Evolutionary conservation across 2,329 filamentous ascomycete genomes (phyloP).

Genomic region (Claviceps digitariae): DNA sequence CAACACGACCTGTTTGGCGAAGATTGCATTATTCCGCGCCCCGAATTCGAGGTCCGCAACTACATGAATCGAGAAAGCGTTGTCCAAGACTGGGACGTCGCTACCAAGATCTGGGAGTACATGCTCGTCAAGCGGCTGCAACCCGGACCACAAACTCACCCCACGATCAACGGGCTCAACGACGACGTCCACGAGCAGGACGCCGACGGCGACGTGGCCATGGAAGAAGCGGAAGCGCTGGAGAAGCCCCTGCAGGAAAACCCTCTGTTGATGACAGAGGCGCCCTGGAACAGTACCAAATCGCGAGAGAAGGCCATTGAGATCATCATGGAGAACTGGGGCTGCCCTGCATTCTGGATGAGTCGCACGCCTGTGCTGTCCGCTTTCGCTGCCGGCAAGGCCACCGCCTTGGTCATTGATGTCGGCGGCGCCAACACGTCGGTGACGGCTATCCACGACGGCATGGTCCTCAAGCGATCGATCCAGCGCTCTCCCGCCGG

Average conservation of each 20-base stretch:
- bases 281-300: slow-evolving; percentile 81
- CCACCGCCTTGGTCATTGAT: slow-evolving; percentile 84
- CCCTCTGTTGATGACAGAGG: slow-evolving; percentile 85
- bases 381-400: slow-evolving; percentile 84
- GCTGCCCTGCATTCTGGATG: slow-evolving; percentile 86
- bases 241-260: slow-evolving; percentile 81
- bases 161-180: slow-evolving; percentile 67
- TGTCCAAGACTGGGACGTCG: slow-evolving; percentile 94
- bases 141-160: slow-evolving; percentile 54
- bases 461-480: slow-evolving; percentile 83
- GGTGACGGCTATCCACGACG: slow-evolving; percentile 85
- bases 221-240: slow-evolving; percentile 37
- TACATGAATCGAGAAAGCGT: slow-evolving; percentile 81
- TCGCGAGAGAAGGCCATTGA: slow-evolving; percentile 89
- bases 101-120: slow-evolving; percentile 82
- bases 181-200: slow-evolving; percentile 49
- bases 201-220: slow-evolving; percentile 44
- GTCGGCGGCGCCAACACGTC: slow-evolving; percentile 80
- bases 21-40: slow-evolving; percentile 68
- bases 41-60: slow-evolving; percentile 73
- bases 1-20: slow-evolving; percentile 68
- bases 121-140: slow-evolving; percentile 81
- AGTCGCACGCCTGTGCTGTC: slow-evolving; percentile 80
- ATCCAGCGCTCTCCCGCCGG: slow-evolving; percentile 75
- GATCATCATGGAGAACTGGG: slow-evolving; percentile 95